Conservation (phyloP, 2,329 filamentous ascomycete genomes). For the Ustulina deusta region DNA sequence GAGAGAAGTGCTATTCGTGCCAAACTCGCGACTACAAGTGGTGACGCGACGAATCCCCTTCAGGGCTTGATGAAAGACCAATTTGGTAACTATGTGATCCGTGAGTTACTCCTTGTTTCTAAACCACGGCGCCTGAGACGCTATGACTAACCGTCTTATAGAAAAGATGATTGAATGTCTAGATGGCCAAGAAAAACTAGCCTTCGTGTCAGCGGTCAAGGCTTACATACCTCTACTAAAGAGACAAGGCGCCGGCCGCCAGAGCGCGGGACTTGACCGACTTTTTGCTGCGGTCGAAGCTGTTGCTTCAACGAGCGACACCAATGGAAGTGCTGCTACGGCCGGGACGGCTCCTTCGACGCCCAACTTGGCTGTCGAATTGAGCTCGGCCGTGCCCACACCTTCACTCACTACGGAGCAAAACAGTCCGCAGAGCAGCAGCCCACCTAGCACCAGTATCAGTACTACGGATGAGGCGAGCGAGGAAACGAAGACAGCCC, state of each 20-base stretch:
- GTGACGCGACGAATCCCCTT: conserved; percentile 77
- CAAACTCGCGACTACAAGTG: conserved; percentile 69
- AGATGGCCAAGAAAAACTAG: conserved; percentile 68
- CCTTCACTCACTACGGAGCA: conserved; percentile 76
- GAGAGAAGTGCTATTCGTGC: conserved; percentile 78
- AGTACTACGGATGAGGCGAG: conserved; percentile 62
- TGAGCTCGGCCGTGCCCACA: conserved; percentile 69
- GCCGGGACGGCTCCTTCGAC: conserved; percentile 46
- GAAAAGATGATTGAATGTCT: conserved; percentile 82
- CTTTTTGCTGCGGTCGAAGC: conserved; percentile 55
- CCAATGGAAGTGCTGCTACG: conserved; percentile 27
- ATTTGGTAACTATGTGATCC: conserved; percentile 96
- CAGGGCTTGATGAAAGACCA: conserved; percentile 86
- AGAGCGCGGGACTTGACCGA: conserved; percentile 73
- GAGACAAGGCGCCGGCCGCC: conserved; percentile 73
- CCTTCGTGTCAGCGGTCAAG: conserved; percentile 68
- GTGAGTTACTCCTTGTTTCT: conserved; percentile 68
- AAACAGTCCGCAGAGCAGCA: conserved; percentile 76
- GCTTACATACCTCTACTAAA: conserved; percentile 72
- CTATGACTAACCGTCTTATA: conserved; percentile 56
- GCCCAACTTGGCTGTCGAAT: conserved; percentile 58
- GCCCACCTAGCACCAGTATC: conserved; percentile 71
- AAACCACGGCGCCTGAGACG: no score
- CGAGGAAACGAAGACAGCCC: conserved; percentile 45
- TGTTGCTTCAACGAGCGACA: conserved; percentile 6